Evolutionary conservation across 306 rosid genomes (phyloP), one percentile per base, ranked within the genome.

Genomic region (Notholithocarpus densiflorus): DNA sequence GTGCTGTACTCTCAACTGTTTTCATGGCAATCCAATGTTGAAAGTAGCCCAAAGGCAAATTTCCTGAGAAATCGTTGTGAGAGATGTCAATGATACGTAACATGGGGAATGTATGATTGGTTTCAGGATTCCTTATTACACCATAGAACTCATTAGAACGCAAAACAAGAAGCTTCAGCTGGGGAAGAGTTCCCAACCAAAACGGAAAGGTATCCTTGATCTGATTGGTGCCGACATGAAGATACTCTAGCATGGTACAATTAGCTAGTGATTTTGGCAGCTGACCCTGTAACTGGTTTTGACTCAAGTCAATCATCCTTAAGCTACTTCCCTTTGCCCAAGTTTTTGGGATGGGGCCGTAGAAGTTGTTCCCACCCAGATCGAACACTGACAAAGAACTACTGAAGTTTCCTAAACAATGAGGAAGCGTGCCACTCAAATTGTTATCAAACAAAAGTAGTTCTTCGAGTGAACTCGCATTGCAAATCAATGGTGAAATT

Each of bases 361-460:
- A 4, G 10, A 70, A 43, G 18, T 43, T 20, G 74, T 70, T 70
- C 18, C 8, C 7, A 17, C 56, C 5, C 23, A 70, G 9, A 26
- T 70, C 24, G 56, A 70, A 20, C 2, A 19, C 10, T 9, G 74
- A 43, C 27, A 70, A 70, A 34, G 40, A 34, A 34, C 40, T 34
- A 6, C 40, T 34, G 40, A 34, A 34, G 40, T 34, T 34, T 34
- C 40, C 40, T 34, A 34, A 34, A 34, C 74, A 70, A 17, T 0
- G 56, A 40, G 74, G 74, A n/a, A 70, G 31, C n/a, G 13, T 7
- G 74, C 56, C 56, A 20, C 56, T 70, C 56, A 45, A 70, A 11
- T 70, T 70, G 74, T 70, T 70, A 18, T 11, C 32, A 70, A 51
- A 45, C 74, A 70, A n/a, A 70, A 31, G 32, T 7, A 70, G 74